A percentile compares a stretch with the other conserved stretches of the same genome.
phyloP scores from a whole-genome alignment of 331 rosid genomes.

The Telfairia occidentalis region DNA sequence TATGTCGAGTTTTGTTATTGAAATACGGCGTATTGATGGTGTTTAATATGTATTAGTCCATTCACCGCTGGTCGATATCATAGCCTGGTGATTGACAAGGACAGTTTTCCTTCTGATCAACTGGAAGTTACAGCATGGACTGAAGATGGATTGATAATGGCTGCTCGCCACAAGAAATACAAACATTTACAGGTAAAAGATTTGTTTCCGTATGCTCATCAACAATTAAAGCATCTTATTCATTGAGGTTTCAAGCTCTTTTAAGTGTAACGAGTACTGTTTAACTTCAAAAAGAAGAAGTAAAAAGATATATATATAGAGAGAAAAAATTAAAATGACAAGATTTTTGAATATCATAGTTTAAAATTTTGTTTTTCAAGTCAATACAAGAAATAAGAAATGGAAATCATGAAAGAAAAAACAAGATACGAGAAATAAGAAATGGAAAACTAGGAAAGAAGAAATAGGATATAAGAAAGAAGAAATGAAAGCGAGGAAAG shows the following conservation, averaged over 20 bases:
- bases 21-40: background rate
- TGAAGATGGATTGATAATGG: slow-evolving; percentile 91
- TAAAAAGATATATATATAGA: background rate
- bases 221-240: background rate
- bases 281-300: background rate
- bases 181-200: slow-evolving; percentile 60
- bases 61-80: slow-evolving; percentile 90
- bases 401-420: background rate
- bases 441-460: background rate
- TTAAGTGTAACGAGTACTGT: background rate
- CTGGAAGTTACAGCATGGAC: slow-evolving; percentile 95
- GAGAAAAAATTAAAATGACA: background rate
- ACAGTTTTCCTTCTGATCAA: slow-evolving; percentile 62
- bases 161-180: slow-evolving; percentile 80
- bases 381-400: background rate
- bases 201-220: slow-evolving; percentile 5
- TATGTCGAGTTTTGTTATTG: background rate
- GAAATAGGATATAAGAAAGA: background rate
- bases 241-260: background rate
- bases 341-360: background rate
- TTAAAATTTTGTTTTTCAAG: background rate
- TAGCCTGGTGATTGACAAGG: slow-evolving; percentile 87
- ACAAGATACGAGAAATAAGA: background rate
- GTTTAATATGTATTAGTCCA: slow-evolving; percentile 40
- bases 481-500: background rate